Evolutionary conservation across 305 asterid species (phyloP).

Genomic region (Solanum hybrid): DNA sequence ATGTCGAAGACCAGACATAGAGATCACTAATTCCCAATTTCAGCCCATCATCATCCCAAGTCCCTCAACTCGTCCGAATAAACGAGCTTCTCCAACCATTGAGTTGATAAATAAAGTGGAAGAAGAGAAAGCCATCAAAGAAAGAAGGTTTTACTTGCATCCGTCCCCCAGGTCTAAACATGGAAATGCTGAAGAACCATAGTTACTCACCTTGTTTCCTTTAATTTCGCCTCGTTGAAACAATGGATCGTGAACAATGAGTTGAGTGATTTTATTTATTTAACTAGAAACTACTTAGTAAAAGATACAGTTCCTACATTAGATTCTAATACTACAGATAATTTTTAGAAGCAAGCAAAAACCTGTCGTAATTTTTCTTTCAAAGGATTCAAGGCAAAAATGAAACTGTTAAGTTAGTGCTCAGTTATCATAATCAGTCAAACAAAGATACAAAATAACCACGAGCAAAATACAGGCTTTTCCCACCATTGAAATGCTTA

Average conservation of each 20-base stretch:
- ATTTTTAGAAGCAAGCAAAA: background rate
- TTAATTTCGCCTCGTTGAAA: slow-evolving; percentile 7
- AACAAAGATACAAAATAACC: background rate
- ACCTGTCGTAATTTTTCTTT: background rate
- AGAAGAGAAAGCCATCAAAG: slow-evolving; percentile 31
- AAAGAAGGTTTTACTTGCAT: slow-evolving; percentile 23
- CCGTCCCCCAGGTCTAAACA: slow-evolving; percentile 21
- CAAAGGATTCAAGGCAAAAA: background rate
- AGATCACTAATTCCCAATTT: background rate
- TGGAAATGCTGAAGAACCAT: slow-evolving; percentile 12
- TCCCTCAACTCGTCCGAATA: background rate
- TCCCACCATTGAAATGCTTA: background rate
- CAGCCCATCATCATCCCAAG: background rate
- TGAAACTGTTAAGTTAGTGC: background rate
- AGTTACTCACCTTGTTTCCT: slow-evolving; percentile 32
- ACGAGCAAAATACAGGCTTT: background rate
- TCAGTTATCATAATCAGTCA: background rate
- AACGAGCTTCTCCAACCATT: slow-evolving; percentile 15
- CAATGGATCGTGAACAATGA: background rate
- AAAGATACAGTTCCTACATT: background rate
- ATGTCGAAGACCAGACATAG: slow-evolving; percentile 6
- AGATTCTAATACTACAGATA: background rate
- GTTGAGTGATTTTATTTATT: background rate
- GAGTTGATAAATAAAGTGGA: slow-evolving; percentile 8
- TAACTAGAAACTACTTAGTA: background rate